Evolutionary conservation across 2,329 filamentous ascomycete genomes (phyloP).

Genomic region (Colletotrichum endophyticum): DNA sequence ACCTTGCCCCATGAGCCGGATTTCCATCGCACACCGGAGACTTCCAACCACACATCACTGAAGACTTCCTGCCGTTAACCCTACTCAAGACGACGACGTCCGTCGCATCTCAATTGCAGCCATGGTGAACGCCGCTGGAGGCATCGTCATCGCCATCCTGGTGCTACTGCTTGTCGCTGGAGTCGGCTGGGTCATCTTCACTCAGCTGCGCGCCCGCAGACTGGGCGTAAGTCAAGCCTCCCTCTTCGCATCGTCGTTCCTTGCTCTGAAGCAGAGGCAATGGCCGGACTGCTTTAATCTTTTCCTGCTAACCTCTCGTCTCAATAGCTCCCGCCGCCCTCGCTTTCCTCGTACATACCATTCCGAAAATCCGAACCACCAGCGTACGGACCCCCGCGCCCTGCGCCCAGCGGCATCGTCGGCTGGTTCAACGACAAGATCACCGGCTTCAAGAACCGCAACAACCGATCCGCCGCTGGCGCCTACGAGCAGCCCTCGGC

Average conservation of each 20-base stretch:
- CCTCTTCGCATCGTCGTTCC: not conserved
- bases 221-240: conserved; percentile 62
- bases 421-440: conserved; percentile 77
- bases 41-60: not conserved
- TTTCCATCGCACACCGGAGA: conserved; percentile 5
- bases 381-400: conserved; percentile 53
- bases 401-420: conserved; percentile 66
- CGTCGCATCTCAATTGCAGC: conserved; percentile 24
- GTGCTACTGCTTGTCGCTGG: conserved; percentile 62
- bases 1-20: conserved; percentile 1
- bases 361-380: conserved; percentile 60
- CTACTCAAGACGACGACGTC: not conserved
- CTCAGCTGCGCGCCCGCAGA: conserved; percentile 73
- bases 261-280: not conserved
- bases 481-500: conserved; percentile 69
- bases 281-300: not conserved
- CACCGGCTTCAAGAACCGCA: conserved; percentile 66
- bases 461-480: conserved; percentile 69
- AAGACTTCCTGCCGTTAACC: conserved; percentile 2
- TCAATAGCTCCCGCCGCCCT: conserved; percentile 70
- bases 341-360: conserved; percentile 72
- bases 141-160: conserved; percentile 76
- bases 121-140: conserved; percentile 65
- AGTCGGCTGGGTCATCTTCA: conserved; percentile 72
- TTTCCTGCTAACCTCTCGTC: not conserved